Evolutionary conservation across 768 basidiomycete species (phyloP).

Genomic region (Auriscalpium vulgare): DNA sequence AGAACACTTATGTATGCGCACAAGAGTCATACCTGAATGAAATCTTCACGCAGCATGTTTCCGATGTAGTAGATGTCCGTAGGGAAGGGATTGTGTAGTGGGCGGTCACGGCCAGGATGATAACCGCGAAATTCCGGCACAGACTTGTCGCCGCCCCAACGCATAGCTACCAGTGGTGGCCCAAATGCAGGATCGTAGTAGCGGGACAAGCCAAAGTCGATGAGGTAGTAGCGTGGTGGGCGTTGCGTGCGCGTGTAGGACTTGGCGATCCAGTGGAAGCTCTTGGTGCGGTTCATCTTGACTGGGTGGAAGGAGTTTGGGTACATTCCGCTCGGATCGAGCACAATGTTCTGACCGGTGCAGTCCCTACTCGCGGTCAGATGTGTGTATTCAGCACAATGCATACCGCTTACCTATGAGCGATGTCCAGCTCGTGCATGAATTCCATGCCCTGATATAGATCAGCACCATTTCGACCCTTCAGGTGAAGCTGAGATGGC

Average conservation of each 20-base stretch:
- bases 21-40: slow-evolving; percentile 11
- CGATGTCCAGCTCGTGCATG: slow-evolving; percentile 16
- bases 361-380: background rate
- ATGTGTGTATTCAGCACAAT: background rate
- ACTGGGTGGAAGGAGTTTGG: slow-evolving; percentile 1
- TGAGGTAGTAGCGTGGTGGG: slow-evolving; percentile 22
- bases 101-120: background rate
- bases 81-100: slow-evolving; percentile 17
- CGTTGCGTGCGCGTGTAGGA: slow-evolving; percentile 19
- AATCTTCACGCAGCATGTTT: slow-evolving; percentile 13
- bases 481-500: background rate
- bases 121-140: slow-evolving; percentile 17
- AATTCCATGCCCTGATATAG: slow-evolving; percentile 15
- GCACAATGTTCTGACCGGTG: slow-evolving; percentile 7
- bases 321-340: slow-evolving; percentile 7
- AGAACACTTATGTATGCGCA: background rate
- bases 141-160: slow-evolving; percentile 15
- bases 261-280: background rate
- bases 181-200: slow-evolving; percentile 8
- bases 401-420: slow-evolving; percentile 10
- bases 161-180: slow-evolving; percentile 11
- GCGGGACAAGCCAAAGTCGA: slow-evolving; percentile 23
- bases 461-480: background rate
- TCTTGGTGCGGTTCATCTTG: background rate
- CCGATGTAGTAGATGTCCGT: slow-evolving; percentile 21